These are phyloP conservation scores for Melanogaster broomeanus DNA, from an alignment of 768 basidiomycete species.

Conservation along the genomic window DNA sequence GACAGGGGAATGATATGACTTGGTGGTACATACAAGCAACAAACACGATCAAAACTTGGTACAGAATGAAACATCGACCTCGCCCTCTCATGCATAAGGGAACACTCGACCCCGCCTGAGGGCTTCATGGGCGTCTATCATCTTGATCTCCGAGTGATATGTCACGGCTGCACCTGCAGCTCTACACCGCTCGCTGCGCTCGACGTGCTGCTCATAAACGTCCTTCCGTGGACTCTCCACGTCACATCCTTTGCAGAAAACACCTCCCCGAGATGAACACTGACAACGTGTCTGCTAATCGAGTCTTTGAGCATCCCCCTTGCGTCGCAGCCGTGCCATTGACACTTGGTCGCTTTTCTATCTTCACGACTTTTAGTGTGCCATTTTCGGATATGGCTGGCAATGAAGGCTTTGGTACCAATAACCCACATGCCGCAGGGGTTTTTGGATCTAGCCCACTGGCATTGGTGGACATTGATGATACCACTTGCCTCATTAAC, in stretches of 20 bases:
- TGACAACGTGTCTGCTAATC: conserved; percentile 9
- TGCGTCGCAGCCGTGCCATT: background rate
- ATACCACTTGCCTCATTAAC: background rate
- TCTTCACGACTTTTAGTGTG: background rate
- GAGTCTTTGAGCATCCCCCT: conserved; percentile 5
- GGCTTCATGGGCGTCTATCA: background rate
- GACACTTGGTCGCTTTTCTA: background rate
- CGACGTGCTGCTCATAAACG: conserved; percentile 5
- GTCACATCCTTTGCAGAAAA: conserved; percentile 6
- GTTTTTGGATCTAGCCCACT: background rate
- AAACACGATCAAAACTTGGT: no score
- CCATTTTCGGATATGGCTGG: conserved; percentile 11
- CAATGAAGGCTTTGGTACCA: conserved; percentile 1
- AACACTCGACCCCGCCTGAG: no score
- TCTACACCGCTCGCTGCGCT: background rate
- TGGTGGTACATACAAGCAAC: no score
- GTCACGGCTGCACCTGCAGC: background rate
- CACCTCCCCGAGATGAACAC: conserved; percentile 2
- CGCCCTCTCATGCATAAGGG: no score
- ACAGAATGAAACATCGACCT: no score
- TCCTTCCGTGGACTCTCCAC: conserved; percentile 3
- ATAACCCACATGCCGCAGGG: conserved; percentile 14
- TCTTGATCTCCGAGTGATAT: background rate
- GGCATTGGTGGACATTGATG: conserved; percentile 10
- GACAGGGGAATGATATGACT: no score